phyloP scores from a whole-genome alignment of 352 stramenopile species.

The Pythium vanterpoolii region DNA sequence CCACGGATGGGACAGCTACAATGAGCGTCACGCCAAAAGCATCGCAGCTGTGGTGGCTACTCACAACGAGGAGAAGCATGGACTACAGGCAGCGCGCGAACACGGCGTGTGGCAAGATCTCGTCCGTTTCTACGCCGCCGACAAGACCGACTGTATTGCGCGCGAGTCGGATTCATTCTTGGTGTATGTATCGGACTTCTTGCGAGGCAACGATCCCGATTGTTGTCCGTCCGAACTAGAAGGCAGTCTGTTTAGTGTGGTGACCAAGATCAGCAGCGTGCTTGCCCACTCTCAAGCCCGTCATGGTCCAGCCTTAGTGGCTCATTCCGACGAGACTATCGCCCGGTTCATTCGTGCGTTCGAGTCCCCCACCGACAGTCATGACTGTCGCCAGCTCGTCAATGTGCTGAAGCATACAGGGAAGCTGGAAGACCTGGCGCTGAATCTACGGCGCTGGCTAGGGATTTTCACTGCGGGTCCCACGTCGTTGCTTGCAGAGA shows the following conservation, averaged over 20 bases:
- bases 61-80: not conserved
- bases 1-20: conserved; percentile 12
- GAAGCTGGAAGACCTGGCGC: conserved; percentile 18
- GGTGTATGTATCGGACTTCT: not conserved
- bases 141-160: not conserved
- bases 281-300: not conserved
- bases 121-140: conserved; percentile 5
- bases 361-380: not conserved
- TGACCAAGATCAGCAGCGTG: conserved; percentile 1
- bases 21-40: not conserved
- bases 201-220: conserved; percentile 11
- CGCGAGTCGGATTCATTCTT: conserved; percentile 5
- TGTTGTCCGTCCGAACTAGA: conserved; percentile 14
- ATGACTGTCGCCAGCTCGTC: conserved; percentile 1
- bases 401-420: not conserved
- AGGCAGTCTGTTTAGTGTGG: conserved; percentile 19
- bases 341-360: conserved; percentile 11
- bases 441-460: conserved; percentile 19
- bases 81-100: not conserved
- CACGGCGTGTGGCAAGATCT: conserved; percentile 16
- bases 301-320: not conserved
- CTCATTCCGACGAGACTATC: conserved; percentile 14
- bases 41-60: not conserved
- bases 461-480: not conserved
- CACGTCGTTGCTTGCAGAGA: not conserved